A percentile compares a stretch with the other conserved stretches of the same genome.
These are phyloP conservation scores for Salvia hispanica DNA, from an alignment of 257 asterid species.

Conservation along the genomic window DNA sequence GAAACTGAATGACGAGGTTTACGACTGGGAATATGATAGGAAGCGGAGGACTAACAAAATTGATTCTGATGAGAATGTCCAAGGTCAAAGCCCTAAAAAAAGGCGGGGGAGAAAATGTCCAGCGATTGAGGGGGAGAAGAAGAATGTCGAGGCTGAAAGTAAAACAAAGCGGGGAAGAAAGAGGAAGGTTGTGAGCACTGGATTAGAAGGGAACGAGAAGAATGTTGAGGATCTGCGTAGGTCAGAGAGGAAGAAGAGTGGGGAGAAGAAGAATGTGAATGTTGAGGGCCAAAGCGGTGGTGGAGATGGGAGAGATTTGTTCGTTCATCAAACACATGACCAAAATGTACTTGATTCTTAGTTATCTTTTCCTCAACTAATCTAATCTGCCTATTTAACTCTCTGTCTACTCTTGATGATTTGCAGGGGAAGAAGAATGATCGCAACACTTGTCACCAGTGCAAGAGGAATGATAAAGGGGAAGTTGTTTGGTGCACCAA, in stretches of 20 bases:
- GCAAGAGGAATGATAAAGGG: constrained; percentile 87
- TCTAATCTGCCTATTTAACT: not conserved
- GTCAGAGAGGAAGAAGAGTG: constrained; percentile 12
- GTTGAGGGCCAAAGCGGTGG: constrained; percentile 6
- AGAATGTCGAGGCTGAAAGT: not conserved
- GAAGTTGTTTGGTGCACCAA: constrained; percentile 68
- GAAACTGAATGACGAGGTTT: constrained; percentile 29
- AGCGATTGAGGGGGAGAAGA: not conserved
- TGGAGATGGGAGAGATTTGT: constrained; percentile 14
- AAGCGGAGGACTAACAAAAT: constrained; percentile 22
- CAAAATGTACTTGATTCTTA: constrained; percentile 39
- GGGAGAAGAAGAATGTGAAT: too few species aligned
- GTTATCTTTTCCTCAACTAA: not conserved
- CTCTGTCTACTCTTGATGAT: constrained; percentile 10
- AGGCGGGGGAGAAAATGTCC: constrained; percentile 15
- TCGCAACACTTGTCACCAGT: constrained; percentile 80
- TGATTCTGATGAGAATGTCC: constrained; percentile 28
- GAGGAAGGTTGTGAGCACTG: constrained; percentile 25
- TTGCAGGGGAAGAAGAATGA: constrained; percentile 48
- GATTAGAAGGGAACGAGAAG: constrained; percentile 15
- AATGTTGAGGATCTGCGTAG: constrained; percentile 7
- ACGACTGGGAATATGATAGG: constrained; percentile 34
- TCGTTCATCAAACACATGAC: not conserved
- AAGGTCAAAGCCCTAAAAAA: not conserved
- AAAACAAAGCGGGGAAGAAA: constrained; percentile 28